A percentile compares a stretch with the other conserved stretches of the same genome.
Evolutionary conservation across 768 basidiomycete genomes (phyloP).

Genomic region (Lentinula edodes): DNA sequence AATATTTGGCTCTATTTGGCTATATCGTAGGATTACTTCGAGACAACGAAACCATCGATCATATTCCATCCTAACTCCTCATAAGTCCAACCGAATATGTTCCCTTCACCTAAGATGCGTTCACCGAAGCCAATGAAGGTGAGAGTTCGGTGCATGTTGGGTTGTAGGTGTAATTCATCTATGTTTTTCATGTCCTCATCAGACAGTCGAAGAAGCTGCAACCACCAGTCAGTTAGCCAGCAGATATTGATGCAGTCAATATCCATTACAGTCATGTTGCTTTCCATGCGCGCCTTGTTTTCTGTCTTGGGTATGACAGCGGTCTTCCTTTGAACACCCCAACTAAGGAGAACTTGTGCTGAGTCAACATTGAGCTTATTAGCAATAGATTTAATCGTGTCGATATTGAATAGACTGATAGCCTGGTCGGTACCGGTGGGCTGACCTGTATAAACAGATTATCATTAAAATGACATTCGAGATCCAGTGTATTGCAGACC

Average conservation of each 20-base stretch:
- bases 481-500: constrained; percentile 14
- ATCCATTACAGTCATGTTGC: constrained; percentile 38
- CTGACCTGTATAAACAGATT: constrained; percentile 2
- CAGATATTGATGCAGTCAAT: constrained; percentile 21
- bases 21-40: constrained; percentile 4
- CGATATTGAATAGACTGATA: constrained; percentile 26
- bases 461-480: no score
- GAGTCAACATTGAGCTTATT: constrained; percentile 25
- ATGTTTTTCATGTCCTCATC: constrained; percentile 34
- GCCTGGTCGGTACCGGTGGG: constrained; percentile 12
- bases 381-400: constrained; percentile 25
- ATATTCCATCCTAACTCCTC: constrained; percentile 39
- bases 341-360: constrained; percentile 56
- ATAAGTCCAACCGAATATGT: constrained; percentile 39
- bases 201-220: constrained; percentile 29
- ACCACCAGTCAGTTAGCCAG: neutral
- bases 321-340: constrained; percentile 59
- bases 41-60: constrained; percentile 19
- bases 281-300: constrained; percentile 36
- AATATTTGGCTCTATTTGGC: no score
- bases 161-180: constrained; percentile 31
- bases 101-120: constrained; percentile 14
- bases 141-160: constrained; percentile 35
- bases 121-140: constrained; percentile 9
- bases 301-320: constrained; percentile 61